Evolutionary conservation across 2,329 filamentous ascomycete genomes (phyloP).

Genomic region (Arthrobotrys iridis): DNA sequence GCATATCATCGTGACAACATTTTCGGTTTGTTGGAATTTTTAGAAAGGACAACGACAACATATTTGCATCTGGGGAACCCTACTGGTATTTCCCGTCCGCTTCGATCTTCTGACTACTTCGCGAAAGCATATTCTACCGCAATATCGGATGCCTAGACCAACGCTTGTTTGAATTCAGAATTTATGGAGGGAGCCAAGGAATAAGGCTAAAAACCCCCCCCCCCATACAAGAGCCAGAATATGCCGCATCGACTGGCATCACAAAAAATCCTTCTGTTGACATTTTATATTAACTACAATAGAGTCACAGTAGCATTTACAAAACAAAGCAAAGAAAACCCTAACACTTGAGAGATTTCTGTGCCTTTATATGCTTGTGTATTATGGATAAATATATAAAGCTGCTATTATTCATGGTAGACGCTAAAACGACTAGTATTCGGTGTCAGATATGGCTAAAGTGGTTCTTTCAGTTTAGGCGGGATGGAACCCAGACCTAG

Average conservation of each 20-base stretch:
- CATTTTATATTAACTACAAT: slow-evolving; percentile 20
- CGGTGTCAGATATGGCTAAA: slow-evolving; percentile 13
- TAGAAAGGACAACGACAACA: background rate
- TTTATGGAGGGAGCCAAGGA: slow-evolving; percentile 1
- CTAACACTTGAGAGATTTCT: background rate
- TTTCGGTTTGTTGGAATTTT: slow-evolving; percentile 19
- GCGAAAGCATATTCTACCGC: background rate
- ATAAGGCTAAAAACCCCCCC: background rate
- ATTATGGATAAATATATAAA: slow-evolving; percentile 11
- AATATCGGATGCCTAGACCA: slow-evolving; percentile 15
- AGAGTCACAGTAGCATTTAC: background rate
- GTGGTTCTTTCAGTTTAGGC: slow-evolving; percentile 16
- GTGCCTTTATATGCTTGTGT: slow-evolving; percentile 14
- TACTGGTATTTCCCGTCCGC: slow-evolving; percentile 21
- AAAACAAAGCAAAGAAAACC: background rate
- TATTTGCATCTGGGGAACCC: no score
- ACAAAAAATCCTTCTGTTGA: slow-evolving; percentile 8
- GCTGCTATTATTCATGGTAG: background rate
- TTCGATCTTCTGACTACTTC: slow-evolving; percentile 15
- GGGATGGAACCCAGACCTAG: slow-evolving; percentile 11
- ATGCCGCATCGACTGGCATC: slow-evolving; percentile 30
- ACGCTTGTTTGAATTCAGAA: background rate
- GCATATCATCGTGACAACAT: slow-evolving; percentile 13
- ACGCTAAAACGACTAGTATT: slow-evolving; percentile 14
- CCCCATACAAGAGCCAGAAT: slow-evolving; percentile 19